These are phyloP conservation scores for Gregarina niphandrodes DNA, from an alignment of 169 alveolate species.

Conservation along the genomic window DNA sequence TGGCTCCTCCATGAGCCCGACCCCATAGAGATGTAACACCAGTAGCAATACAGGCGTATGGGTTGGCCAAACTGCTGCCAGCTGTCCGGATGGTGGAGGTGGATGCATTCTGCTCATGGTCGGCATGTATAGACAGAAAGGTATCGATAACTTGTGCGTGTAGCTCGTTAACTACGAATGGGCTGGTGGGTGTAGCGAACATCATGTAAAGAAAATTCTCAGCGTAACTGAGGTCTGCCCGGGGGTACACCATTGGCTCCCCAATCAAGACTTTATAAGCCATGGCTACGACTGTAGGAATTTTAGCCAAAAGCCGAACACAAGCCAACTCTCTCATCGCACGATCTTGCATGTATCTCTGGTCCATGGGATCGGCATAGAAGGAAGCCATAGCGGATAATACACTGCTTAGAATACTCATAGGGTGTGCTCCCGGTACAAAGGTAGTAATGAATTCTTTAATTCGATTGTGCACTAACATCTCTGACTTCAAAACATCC, in stretches of 20 bases:
- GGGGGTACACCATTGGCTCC: constrained; percentile 47
- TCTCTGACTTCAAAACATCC: constrained; percentile 20
- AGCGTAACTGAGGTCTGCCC: constrained; percentile 10
- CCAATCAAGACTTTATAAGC: constrained; percentile 48
- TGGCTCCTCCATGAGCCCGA: constrained; percentile 66
- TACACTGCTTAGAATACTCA: constrained; percentile 49
- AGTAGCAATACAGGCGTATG: constrained; percentile 55
- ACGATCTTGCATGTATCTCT: constrained; percentile 4
- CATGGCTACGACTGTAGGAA: constrained; percentile 56
- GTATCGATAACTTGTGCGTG: constrained; percentile 42
- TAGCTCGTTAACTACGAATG: constrained; percentile 26
- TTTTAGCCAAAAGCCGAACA: constrained; percentile 39
- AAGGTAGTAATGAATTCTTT: constrained; percentile 38
- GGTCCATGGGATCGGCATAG: constrained; percentile 21
- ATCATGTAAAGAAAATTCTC: constrained; percentile 56
- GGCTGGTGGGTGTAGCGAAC: constrained; percentile 45
- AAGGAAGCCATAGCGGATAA: constrained; percentile 51
- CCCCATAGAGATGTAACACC: constrained; percentile 62
- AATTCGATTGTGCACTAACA: constrained; percentile 46
- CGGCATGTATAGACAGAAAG: constrained; percentile 52
- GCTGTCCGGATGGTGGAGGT: constrained; percentile 57
- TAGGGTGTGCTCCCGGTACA: constrained; percentile 47
- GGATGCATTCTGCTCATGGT: constrained; percentile 59
- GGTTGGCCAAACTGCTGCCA: constrained; percentile 37
- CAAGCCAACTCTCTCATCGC: constrained; percentile 15